Conservation (phyloP, 306 rosid species). For the Boehmeria nivea region DNA sequence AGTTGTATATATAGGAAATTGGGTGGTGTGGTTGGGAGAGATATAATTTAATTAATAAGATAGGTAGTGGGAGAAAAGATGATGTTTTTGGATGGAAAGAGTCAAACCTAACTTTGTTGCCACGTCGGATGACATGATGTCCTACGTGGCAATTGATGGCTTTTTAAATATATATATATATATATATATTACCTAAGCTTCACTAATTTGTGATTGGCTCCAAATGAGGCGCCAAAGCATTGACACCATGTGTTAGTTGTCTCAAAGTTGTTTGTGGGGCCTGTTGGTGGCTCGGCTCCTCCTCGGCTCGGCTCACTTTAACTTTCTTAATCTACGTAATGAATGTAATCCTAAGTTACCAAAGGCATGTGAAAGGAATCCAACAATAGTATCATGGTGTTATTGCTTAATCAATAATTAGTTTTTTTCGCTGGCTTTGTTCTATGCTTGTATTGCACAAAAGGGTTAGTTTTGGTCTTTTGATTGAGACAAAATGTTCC, state of each 20-base stretch:
- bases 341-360: not conserved
- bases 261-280: conserved; percentile 8
- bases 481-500: no score
- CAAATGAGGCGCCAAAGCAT: conserved; percentile 1
- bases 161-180: no score
- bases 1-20: conserved; percentile 3
- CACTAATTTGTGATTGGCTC: conserved; percentile 3
- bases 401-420: not conserved
- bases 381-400: not conserved
- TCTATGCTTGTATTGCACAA: not conserved
- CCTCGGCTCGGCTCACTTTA: conserved; percentile 17
- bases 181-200: conserved; percentile 17
- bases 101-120: conserved; percentile 37
- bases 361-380: conserved; percentile 11
- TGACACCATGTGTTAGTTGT: conserved; percentile 9
- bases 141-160: conserved; percentile 30
- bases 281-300: no score
- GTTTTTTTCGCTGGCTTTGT: not conserved
- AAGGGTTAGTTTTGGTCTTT: not conserved
- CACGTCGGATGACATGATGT: conserved; percentile 27
- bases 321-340: no score
- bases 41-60: not conserved
- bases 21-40: not conserved
- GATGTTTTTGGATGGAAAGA: conserved; percentile 10
- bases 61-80: not conserved